Evolutionary conservation across 1,284 basidiomycete genomes (phyloP), one percentile per base, ranked within the genome.

Genomic region (Uromyces viciae-fabae): DNA sequence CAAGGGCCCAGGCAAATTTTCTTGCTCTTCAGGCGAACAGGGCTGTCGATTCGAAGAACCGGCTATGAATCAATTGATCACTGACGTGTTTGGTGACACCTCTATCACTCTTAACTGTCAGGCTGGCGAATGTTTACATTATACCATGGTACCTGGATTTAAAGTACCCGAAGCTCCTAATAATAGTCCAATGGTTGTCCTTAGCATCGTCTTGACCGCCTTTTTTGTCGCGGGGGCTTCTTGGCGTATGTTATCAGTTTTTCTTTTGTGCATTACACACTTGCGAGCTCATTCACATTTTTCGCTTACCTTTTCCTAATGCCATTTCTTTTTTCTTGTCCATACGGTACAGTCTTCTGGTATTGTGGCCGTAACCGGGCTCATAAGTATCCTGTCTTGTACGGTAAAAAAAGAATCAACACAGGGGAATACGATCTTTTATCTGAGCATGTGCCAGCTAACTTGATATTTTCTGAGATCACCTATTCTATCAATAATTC

Each of bases 1-100:
- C 86, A 92, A 91, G 82, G 96, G 96, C 0, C 96, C 96, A 0
- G 95, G 93, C 0, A 89, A 88, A 31, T 98, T 98, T 87, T 91
- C 90, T 81, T 97, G 95, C 88, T 91, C 89, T 83, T 89, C 91
- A 1, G 91, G 82, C 58, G 90, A 43, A 85, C 89, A 83, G 86
- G 87, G 77, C 3, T 98, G 95, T 87, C 90, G 89, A 82, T 99
- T 99, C 84, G 92, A 95, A 85, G 96, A 99, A 84, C 94, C 94
- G 0, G 94, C 93, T 0, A 98, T 98, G 96, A 97, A 98, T 85
- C 89, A 91, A 46, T 89, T 99, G 72, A 98, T 99, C 86, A 91
- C 92, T 84, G 91, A 92, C 83, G 91, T 99, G 83, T 98, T 99
- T 84, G 96, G 94, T 9, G 96, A 99, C 86, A 88, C 88, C 0